These are phyloP conservation scores for Lippia alba DNA, from an alignment of 305 asterid genomes.

Conservation along the genomic window DNA sequence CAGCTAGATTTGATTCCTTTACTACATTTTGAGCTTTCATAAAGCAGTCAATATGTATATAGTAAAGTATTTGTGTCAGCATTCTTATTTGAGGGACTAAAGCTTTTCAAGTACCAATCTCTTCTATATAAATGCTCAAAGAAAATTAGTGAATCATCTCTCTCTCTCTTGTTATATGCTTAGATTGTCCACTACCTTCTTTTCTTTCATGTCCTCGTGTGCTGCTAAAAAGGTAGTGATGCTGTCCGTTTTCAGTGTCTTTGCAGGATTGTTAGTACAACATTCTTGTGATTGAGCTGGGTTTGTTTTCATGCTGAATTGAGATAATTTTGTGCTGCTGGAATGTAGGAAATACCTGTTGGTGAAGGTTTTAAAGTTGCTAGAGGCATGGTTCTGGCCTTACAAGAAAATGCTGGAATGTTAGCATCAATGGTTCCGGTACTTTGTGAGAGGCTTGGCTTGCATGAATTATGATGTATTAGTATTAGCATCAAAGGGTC, in stretches of 20 bases:
- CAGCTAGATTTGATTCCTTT: neutral
- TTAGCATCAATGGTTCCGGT: slow-evolving; percentile 99
- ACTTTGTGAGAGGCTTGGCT: slow-evolving; percentile 99
- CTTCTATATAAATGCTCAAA: neutral
- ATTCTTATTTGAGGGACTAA: slow-evolving; percentile 3
- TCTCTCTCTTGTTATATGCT: neutral
- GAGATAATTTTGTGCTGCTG: slow-evolving; percentile 40
- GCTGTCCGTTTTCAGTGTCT: slow-evolving; percentile 15
- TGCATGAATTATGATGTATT: too few species aligned
- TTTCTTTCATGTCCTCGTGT: slow-evolving; percentile 13
- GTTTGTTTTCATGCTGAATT: slow-evolving; percentile 25
- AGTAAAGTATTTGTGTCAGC: slow-evolving; percentile 8
- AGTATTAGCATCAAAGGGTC: too few species aligned
- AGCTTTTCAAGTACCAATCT: slow-evolving; percentile 8
- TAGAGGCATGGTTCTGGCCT: slow-evolving; percentile 98
- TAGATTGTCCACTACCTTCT: slow-evolving; percentile 1
- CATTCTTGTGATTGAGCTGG: slow-evolving; percentile 23
- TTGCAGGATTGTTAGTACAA: neutral
- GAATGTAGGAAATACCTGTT: slow-evolving; percentile 80
- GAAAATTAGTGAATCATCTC: too few species aligned
- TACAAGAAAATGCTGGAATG: slow-evolving; percentile 99
- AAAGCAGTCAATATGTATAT: neutral
- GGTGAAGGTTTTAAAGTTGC: slow-evolving; percentile 91
- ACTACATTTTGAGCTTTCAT: slow-evolving; percentile 7
- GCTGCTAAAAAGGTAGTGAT: slow-evolving; percentile 7